Evolutionary conservation across 1,284 basidiomycete genomes (phyloP).

Genomic region (Dichomitus squalens): DNA sequence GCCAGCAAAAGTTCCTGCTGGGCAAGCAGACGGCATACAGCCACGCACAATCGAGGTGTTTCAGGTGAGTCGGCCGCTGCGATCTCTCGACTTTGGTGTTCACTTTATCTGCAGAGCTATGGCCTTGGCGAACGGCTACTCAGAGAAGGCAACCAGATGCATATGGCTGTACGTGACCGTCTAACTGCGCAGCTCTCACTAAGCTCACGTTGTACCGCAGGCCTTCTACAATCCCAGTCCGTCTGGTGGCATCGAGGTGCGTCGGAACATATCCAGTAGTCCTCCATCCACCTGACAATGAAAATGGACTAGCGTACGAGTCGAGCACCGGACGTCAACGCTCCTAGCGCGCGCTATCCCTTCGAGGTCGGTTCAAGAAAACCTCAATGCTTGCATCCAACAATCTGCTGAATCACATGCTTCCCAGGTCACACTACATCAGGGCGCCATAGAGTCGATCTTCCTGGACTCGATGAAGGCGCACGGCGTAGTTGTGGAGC

Average conservation of each 20-base stretch:
- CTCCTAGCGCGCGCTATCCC: slow-evolving; percentile 57
- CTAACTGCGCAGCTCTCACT: not conserved
- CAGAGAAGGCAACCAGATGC: slow-evolving; percentile 67
- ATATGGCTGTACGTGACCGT: slow-evolving; percentile 50
- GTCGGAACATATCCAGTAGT: slow-evolving; percentile 9
- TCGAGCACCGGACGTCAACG: slow-evolving; percentile 58
- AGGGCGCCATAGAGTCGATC: slow-evolving; percentile 74
- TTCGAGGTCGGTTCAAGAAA: slow-evolving; percentile 51
- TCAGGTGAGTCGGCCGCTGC: slow-evolving; percentile 45
- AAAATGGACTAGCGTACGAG: slow-evolving; percentile 50
- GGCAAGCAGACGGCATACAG: slow-evolving; percentile 82
- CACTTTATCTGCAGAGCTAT: slow-evolving; percentile 57
- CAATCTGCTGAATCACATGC: not conserved
- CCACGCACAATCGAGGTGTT: slow-evolving; percentile 79
- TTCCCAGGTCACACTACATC: slow-evolving; percentile 66
- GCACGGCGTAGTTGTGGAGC: slow-evolving; percentile 52
- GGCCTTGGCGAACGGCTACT: slow-evolving; percentile 68
- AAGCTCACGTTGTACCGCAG: slow-evolving; percentile 35
- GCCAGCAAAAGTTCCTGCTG: slow-evolving; percentile 38
- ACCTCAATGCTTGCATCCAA: not conserved
- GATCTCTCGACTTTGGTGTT: not conserved
- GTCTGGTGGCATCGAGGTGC: slow-evolving; percentile 62
- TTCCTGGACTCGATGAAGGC: slow-evolving; percentile 64
- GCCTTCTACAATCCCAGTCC: slow-evolving; percentile 72
- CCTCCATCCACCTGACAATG: not conserved